Evolutionary conservation across 139 green algal genomes (phyloP), one percentile per base, ranked within the genome.

Genomic region (Edaphochlamys debaryana): DNA sequence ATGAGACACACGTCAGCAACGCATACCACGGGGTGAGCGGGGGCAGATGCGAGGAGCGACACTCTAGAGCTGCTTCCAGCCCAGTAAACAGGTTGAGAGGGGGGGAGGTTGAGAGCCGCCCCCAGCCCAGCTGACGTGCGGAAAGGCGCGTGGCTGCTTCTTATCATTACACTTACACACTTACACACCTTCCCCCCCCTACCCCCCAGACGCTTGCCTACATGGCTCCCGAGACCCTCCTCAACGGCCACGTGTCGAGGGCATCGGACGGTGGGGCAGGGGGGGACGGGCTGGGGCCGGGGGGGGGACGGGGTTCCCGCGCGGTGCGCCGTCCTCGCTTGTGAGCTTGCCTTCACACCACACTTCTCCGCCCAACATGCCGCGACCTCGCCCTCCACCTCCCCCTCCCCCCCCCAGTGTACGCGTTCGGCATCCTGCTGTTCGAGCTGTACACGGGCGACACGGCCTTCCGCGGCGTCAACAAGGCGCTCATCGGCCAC

Each of bases 1-100:
- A 66, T 9, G 67, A 80, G 23, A 89, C 79, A 1, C 87, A 93
- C 80, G 68, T 91, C 63, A 86, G 71, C 77, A 87, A 91, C 64
- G 79, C 82, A 41, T 85, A 80, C 48, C 80, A 80, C 56, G 86
- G 79, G 73, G 73, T 80, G 22, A n/a, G 73, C 2, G 4, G 20
- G 20, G 38, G 23, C 5, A 22, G 17, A 19, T 4, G 5, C 4
- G 34, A 36, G 11, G 66, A 29, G 5, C 5, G 9, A 22, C 20
- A 30, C 29, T 30, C 54, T 63, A 32, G 1, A 30, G 20, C 54
- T 54, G 48, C 11, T 15, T 54, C 20, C 54, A n/a, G n/a, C n/a
- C n/a, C n/a, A n/a, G n/a, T n/a, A n/a, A n/a, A n/a, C 20, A 0
- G n/a, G n/a, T n/a, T n/a, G n/a, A n/a, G n/a, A n/a, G n/a, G n/a